Base-by-base conservation (phyloP, 192 early-diverging fungal genomes). In the Diversispora epigaea region DNA sequence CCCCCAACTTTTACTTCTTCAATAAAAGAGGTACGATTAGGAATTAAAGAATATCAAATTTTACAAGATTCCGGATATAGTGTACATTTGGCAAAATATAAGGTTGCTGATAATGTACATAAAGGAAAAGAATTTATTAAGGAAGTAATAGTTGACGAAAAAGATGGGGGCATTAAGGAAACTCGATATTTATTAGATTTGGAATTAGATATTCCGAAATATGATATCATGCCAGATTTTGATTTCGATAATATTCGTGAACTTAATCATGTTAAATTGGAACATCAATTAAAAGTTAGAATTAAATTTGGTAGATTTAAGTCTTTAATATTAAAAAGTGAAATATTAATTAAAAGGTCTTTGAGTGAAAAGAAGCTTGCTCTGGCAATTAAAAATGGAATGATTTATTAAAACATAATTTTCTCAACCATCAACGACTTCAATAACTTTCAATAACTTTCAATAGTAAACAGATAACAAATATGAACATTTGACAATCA, bases 1-100 rank as follows among this genome's bases (percentile, higher is more conserved):
- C 57, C 57, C 0, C 21, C 25, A 2, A 58, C 22, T 22, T 58
- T 58, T 12, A 22, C 11, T 22, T 58, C 25, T 22, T 22, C 57
- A 25, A 25, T 58, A 11, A 17, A 58, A 58, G 17, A 10, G 12
- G 25, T 58, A 11, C 10, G 12, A 7, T 8, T 58, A 22, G 57
- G 19, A 11, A 58, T 58, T 58, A 58, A 58, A 25, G 57, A 58
- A 58, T 22, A 22, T 58, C 57, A 58, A 58, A 58, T 10, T 11
- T 58, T 58, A 11, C 19, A 58, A 58, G 21, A 58, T 0, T 0
- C 3, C 17, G 54, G 3, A 17, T n/a, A 6, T 0, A 22, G 8
- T 3, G 21, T 22, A 10, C 21, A 58, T 0, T 10, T 25, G 9
- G 6, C 25, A 22, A 22, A 58, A 11, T 58, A 22, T 58, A 25